Conservation (phyloP, 164 flowering plant species). For the Cinnamomum micranthum region DNA sequence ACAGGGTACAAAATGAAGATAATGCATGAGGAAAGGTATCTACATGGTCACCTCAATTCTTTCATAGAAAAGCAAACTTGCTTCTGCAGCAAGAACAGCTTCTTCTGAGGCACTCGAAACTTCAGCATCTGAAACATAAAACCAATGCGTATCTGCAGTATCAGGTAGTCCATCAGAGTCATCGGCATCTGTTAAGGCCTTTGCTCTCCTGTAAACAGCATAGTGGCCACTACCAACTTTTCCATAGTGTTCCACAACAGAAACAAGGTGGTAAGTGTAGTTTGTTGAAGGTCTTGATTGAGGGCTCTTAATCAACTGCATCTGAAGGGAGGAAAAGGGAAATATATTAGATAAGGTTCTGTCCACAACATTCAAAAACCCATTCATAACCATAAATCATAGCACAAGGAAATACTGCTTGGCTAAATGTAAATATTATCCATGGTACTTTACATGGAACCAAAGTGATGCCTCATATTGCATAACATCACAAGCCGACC, state of each 20-base stretch:
- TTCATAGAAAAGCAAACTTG: constrained; percentile 87
- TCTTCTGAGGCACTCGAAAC: constrained; percentile 50
- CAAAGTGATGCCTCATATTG: not conserved
- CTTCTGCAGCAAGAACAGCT: constrained; percentile 77
- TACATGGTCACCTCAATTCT: constrained; percentile 19
- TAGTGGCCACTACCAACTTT: constrained; percentile 82
- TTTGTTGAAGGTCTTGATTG: constrained; percentile 14
- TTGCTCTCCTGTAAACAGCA: constrained; percentile 69
- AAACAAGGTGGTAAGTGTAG: constrained; percentile 53
- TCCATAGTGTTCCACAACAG: constrained; percentile 91
- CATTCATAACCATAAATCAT: not conserved
- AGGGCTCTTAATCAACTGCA: constrained; percentile 27
- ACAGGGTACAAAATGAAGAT: too few species aligned
- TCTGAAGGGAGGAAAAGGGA: not conserved
- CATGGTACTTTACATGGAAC: not conserved
- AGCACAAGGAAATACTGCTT: not conserved
- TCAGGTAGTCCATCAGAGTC: constrained; percentile 15
- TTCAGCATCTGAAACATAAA: constrained; percentile 67
- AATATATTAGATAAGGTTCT: not conserved
- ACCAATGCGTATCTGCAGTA: constrained; percentile 41
- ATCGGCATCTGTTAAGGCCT: constrained; percentile 16
- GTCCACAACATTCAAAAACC: not conserved
- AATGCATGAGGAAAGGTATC: not conserved
- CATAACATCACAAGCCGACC: not conserved
- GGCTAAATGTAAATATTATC: not conserved